These are phyloP conservation scores for Penicillium nucicola DNA, from an alignment of 495 filamentous ascomycete genomes.

Conservation along the genomic window DNA sequence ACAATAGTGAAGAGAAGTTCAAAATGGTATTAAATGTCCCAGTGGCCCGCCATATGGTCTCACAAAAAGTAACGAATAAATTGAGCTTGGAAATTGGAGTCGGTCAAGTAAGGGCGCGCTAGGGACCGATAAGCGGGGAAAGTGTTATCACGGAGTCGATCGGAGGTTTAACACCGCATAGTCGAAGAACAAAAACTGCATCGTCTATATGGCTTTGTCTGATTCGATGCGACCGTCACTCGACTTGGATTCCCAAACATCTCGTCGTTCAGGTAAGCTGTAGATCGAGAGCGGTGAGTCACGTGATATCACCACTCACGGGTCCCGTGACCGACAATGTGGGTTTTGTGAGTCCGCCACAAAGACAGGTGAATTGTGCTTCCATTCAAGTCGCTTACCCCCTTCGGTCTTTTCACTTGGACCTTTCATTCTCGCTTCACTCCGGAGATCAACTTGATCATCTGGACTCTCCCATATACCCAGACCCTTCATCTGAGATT, in stretches of 20 bases:
- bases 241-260: too few species aligned
- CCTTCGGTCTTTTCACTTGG: constrained; percentile 2
- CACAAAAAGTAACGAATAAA: not conserved
- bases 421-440: constrained; percentile 8
- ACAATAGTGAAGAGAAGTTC: not conserved
- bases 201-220: not conserved
- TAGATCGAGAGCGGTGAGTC: constrained; percentile 26
- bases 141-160: constrained; percentile 1
- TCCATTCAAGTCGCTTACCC: constrained; percentile 15
- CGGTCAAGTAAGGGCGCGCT: constrained; percentile 22
- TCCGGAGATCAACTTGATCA: constrained; percentile 3
- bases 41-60: constrained; percentile 1
- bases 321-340: constrained; percentile 26
- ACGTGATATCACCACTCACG: constrained; percentile 16
- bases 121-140: constrained; percentile 8
- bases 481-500: constrained; percentile 10
- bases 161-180: not conserved
- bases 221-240: not conserved
- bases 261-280: too few species aligned
- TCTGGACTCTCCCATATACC: constrained; percentile 18
- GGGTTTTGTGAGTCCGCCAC: constrained; percentile 47
- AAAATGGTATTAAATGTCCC: not conserved
- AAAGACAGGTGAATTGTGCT: constrained; percentile 40
- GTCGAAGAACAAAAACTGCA: too few species aligned
- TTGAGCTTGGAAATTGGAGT: not conserved